Evolutionary conservation across 306 rosid genomes (phyloP).

Genomic region (Citrullus amarus): DNA sequence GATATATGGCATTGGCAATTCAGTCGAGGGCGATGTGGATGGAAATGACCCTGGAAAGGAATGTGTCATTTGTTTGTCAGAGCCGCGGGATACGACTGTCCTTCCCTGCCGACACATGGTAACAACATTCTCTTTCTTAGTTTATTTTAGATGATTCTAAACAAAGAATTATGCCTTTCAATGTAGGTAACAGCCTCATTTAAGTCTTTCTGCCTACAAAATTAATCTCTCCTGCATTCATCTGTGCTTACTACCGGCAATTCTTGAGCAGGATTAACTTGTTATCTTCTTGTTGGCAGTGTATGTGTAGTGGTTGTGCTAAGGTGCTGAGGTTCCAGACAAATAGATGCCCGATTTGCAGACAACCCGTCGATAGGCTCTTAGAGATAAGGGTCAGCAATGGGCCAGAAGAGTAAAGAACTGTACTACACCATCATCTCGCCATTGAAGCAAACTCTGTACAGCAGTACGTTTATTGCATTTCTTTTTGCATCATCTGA

Average conservation of each 20-base stretch:
- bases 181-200: too few relatives aligned
- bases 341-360: constrained; percentile 87
- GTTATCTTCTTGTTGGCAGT: constrained; percentile 40
- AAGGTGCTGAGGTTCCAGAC: constrained; percentile 85
- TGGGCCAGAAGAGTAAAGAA: constrained; percentile 43
- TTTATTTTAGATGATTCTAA: neutral
- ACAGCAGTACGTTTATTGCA: constrained; percentile 23
- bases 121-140: constrained; percentile 13
- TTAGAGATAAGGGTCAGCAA: constrained; percentile 73
- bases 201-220: neutral
- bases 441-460: constrained; percentile 21
- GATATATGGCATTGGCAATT: constrained; percentile 90
- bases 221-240: neutral
- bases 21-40: constrained; percentile 71
- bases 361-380: constrained; percentile 96
- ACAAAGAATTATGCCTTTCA: too few relatives aligned
- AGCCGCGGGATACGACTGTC: constrained; percentile 85
- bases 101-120: constrained; percentile 99
- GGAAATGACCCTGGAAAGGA: constrained; percentile 91
- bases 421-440: neutral
- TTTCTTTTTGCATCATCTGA: constrained; percentile 2
- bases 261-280: neutral
- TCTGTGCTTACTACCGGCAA: neutral
- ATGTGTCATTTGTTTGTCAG: constrained; percentile 96
- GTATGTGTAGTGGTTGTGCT: constrained; percentile 92